Evolutionary conservation across 2,329 filamentous ascomycete genomes (phyloP), one percentile per base, ranked within the genome.

Genomic region (Plectosphaerella sp.): DNA sequence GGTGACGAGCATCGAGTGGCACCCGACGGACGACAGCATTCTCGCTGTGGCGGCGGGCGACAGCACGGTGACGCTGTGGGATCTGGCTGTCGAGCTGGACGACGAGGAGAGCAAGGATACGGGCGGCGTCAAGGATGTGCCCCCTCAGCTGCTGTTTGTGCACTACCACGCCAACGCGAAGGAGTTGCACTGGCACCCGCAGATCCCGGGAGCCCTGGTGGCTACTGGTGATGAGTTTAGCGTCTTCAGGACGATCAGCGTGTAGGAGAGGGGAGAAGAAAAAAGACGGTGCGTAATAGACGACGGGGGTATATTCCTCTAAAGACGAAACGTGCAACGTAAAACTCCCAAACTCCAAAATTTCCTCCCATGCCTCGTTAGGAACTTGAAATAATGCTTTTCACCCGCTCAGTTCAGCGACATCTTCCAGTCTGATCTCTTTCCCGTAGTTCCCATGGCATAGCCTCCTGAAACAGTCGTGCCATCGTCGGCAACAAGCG

Each of bases 181-280:
- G 81, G 94, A 99, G 73, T 75, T 92, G 37, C 94, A 99, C 73
- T 99, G 94, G 93, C 93, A 97, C 73, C 89, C 88, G 35, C 94
- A 99, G 75, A 96, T 97, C 67, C 89, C 91, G 1, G 94, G 94
- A 28, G 86, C 85, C 35, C 73, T 97, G 55, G 86, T 97, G 72
- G 91, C 91, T 2, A 99, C 94, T 1, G 94, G 94, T 10, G 88
- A 91, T 64, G 86, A 86, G 70, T 97, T 99, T 71, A 89, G 87
- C 64, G 84, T 91, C 47, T 89, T 92, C 72, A 86, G 88, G 68
- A 92, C 89, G 2, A 93, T 93, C 65, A 91, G 87, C 67, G 88
- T 92, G 52, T 92, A 33, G 28, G 8, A 2, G 11, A n/a, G n/a
- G n/a, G n/a, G n/a, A n/a, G 8, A 33, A 12, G 28, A 3, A 78